phyloP scores from a whole-genome alignment of 1,284 basidiomycete genomes.

The Golubevia sp. region DNA sequence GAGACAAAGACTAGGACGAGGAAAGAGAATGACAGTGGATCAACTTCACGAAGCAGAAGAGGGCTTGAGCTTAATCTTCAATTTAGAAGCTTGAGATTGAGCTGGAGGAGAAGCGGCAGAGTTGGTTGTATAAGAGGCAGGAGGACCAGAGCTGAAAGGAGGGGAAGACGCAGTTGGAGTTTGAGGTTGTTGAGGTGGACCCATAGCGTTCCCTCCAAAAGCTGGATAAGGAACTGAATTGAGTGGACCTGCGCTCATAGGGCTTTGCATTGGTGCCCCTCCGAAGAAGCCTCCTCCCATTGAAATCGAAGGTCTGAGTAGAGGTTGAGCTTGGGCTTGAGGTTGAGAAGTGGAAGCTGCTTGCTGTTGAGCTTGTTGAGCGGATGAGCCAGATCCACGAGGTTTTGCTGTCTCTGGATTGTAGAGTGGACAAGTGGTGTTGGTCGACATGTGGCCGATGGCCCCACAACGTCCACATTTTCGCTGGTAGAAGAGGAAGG shows the following conservation, averaged over 20 bases:
- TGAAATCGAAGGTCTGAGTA: not conserved
- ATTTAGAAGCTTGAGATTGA: not conserved
- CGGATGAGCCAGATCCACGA: too few relatives aligned
- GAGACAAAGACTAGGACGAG: too few relatives aligned
- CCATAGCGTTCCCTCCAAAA: not conserved
- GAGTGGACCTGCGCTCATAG: not conserved
- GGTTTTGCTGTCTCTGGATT: not conserved
- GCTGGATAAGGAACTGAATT: not conserved
- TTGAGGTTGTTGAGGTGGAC: not conserved
- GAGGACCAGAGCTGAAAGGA: not conserved
- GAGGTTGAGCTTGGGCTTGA: not conserved
- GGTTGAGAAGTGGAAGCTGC: not conserved
- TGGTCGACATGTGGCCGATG: slow-evolving; percentile 59
- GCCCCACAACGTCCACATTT: slow-evolving; percentile 55
- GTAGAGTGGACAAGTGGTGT: slow-evolving; percentile 55
- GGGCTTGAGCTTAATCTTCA: slow-evolving; percentile 1
- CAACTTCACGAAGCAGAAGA: too few relatives aligned
- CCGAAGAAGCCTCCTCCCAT: not conserved
- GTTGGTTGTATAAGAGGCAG: not conserved
- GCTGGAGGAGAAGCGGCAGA: not conserved
- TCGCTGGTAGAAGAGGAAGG: slow-evolving; percentile 9
- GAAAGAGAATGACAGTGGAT: too few relatives aligned
- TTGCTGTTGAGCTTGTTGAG: not conserved
- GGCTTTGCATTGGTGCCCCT: not conserved
- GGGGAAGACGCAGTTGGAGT: not conserved